Percentiles rank a stretch among this genome's conserved stretches.
Conservation (phyloP, 192 early-diverging fungal species). For the Backusella parvicylindrica region DNA sequence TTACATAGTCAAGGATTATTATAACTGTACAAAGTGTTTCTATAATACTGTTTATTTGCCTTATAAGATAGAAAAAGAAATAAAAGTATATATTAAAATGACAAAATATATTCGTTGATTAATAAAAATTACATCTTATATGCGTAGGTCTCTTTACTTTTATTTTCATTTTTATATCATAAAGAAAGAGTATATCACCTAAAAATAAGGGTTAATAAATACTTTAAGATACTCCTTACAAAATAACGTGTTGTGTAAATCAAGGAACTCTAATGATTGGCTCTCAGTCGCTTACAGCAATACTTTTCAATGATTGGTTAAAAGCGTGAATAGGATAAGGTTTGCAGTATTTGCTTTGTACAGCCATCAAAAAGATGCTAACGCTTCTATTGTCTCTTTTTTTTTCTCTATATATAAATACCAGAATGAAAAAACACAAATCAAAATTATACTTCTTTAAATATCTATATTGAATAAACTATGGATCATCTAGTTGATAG, state of each 20-base stretch:
- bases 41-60: neutral
- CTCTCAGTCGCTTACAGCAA: neutral
- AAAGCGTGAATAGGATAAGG: slow-evolving; percentile 7
- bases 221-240: neutral
- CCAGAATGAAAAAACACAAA: neutral
- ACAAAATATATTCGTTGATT: neutral
- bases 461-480: neutral
- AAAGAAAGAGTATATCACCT: neutral
- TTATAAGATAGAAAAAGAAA: too few relatives aligned
- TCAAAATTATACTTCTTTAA: neutral
- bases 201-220: neutral
- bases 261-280: neutral
- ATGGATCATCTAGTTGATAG: neutral
- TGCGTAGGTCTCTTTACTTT: neutral
- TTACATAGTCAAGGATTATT: neutral
- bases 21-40: neutral
- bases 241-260: neutral
- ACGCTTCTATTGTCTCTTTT: neutral
- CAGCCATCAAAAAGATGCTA: neutral
- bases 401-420: neutral
- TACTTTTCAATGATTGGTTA: neutral
- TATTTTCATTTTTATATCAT: neutral
- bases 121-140: neutral
- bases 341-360: neutral
- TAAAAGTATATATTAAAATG: neutral